These are phyloP conservation scores for Aspergillus conjunctus DNA, from an alignment of 495 filamentous ascomycete genomes.

Conservation along the genomic window DNA sequence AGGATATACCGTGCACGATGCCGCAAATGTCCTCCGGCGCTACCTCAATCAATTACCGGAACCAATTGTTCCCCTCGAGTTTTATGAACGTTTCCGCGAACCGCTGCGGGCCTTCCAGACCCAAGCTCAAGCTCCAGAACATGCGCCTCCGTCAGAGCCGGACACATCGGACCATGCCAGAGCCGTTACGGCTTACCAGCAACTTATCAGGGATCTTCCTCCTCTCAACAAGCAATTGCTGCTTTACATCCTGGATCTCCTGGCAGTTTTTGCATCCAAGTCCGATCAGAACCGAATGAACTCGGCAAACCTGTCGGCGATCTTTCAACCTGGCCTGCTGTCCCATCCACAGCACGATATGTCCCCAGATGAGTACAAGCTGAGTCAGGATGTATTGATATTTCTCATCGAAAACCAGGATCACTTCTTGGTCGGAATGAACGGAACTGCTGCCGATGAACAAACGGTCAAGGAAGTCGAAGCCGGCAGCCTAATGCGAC, in stretches of 20 bases:
- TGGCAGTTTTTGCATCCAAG: constrained; percentile 97
- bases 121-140: constrained; percentile 58
- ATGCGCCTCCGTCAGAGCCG: constrained; percentile 27
- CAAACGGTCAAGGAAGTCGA: constrained; percentile 84
- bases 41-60: constrained; percentile 94
- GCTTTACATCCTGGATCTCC: constrained; percentile 95
- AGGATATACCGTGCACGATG: constrained; percentile 98
- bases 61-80: constrained; percentile 92
- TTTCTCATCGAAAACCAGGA: constrained; percentile 98
- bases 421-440: constrained; percentile 91
- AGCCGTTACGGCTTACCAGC: constrained; percentile 83
- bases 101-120: constrained; percentile 70
- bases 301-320: constrained; percentile 90
- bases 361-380: constrained; percentile 86
- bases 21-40: constrained; percentile 91
- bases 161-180: constrained; percentile 71
- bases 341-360: constrained; percentile 95
- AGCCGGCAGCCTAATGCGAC: constrained; percentile 58
- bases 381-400: constrained; percentile 96
- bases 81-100: constrained; percentile 88
- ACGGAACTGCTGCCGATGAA: constrained; percentile 85
- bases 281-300: constrained; percentile 97
- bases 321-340: constrained; percentile 96
- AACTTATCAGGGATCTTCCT: constrained; percentile 87
- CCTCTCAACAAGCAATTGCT: constrained; percentile 93